Percentiles rank a stretch among this genome's conserved stretches.
These are phyloP conservation scores for Psilocybe sp. DNA, from an alignment of 768 basidiomycete species.

Conservation along the genomic window DNA sequence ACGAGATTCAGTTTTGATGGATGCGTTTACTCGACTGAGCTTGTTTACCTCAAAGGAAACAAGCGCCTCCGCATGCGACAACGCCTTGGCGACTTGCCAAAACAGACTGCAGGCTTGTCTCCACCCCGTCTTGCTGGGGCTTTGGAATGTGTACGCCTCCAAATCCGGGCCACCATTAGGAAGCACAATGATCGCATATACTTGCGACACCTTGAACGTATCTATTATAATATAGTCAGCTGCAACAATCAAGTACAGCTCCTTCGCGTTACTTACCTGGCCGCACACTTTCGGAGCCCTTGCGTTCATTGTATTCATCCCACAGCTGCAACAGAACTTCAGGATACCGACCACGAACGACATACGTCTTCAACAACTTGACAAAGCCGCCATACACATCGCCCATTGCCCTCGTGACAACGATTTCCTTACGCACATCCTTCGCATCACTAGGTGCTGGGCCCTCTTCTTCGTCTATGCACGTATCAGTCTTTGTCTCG, in stretches of 20 bases:
- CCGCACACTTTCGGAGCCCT: slow-evolving; percentile 79
- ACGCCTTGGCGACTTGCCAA: slow-evolving; percentile 81
- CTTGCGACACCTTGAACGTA: slow-evolving; percentile 69
- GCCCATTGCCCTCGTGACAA: slow-evolving; percentile 76
- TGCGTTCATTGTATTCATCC: slow-evolving; percentile 78
- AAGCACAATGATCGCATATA: slow-evolving; percentile 87
- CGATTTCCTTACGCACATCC: slow-evolving; percentile 78
- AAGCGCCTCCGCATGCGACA: slow-evolving; percentile 77
- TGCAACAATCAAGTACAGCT: neutral
- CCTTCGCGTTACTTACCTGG: slow-evolving; percentile 56
- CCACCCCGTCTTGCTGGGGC: slow-evolving; percentile 65
- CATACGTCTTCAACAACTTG: slow-evolving; percentile 74
- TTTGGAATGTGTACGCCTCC: slow-evolving; percentile 74
- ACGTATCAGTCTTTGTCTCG: slow-evolving; percentile 29
- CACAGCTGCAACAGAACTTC: slow-evolving; percentile 73
- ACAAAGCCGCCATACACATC: slow-evolving; percentile 77
- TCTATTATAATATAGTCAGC: slow-evolving; percentile 41
- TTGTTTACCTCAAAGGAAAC: slow-evolving; percentile 81
- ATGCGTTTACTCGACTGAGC: neutral
- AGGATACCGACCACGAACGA: slow-evolving; percentile 87
- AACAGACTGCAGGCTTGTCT: slow-evolving; percentile 84
- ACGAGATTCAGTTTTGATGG: neutral
- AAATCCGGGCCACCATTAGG: slow-evolving; percentile 90
- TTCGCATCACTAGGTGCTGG: slow-evolving; percentile 72
- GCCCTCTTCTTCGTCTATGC: slow-evolving; percentile 40